Base-by-base conservation (phyloP, 1,139 yeast genomes). In the Taiozyma sp. region DNA sequence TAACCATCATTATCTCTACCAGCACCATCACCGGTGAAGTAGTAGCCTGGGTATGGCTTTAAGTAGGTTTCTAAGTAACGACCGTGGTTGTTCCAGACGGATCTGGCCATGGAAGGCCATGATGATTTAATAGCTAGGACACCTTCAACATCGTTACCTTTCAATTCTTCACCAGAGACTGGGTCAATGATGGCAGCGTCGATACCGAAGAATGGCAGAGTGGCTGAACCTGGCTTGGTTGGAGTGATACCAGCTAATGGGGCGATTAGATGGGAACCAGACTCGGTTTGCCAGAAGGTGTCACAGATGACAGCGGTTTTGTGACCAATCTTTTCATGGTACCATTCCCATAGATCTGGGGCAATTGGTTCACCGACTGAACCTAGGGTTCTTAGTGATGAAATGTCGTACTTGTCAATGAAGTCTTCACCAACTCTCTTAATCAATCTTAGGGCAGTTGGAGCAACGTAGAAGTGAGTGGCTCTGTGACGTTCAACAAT, bases 321-420 rank as follows among this genome's bases (percentile, higher is more conserved):
- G 69, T 90, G 87, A 66, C 99, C 99, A 63, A 93, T 87, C 70
- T 86, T 81, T 66, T 89, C 91, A 71, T 89, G 82, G 74, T 92
- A 93, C 99, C 99, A 93, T 73, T 90, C 96, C 98, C 98, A 93
- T 65, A 93, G 83, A 71, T 93, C 99, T 56, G 97, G 93, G 51
- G 97, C 91, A 67, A 93, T 93, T 62, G 99, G 99, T 76, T 93
- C 99, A 71, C 99, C 99, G 54, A 93, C 99, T 30, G 98, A 91
- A 61, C 99, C 99, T 64, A 93, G 80, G 47, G 96, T 91, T 76
- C 99, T 87, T 69, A 93, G 79, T 27, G 96, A 84, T n/a, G 88
- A 79, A 59, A 91, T 80, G 70, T 92, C 97, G 69, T 92, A 91
- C 71, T 89, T 86, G 60, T 80, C 82, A 66, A 87, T 88, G 68